Evolutionary conservation across 1,139 yeast species (phyloP), one percentile per base, ranked within the genome.

Genomic region (Cylindricascospora bacillispora): DNA sequence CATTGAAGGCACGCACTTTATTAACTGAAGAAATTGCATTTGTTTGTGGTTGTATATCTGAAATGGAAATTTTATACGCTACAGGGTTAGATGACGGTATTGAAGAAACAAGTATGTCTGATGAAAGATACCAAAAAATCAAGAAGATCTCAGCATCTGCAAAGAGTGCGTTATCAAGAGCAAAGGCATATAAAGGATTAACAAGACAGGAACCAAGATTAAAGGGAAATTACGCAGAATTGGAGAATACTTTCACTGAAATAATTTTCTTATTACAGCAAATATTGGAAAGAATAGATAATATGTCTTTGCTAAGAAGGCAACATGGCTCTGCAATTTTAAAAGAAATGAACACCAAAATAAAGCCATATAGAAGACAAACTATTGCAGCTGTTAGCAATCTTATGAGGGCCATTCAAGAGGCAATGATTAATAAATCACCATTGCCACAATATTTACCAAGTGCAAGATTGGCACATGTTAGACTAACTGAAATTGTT

Each of bases 361-460:
- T 64, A 2, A 50, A 56, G 34, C 56, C 60, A 0, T 65, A 66
- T 35, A 52, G 72, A 39, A 48, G 70, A 31, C 69, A 67, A 29
- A 39, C 60, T 5, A 57, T 58, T 6, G 67, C 65, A 2, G 54
- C 65, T 6, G 37, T 64, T 25, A 50, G 54, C 10, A 34, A 44
- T 15, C 38, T 55, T 3, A 40, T 64, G 40, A 50, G 66, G 24
- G 62, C 66, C 5, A 50, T 64, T 7, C 63, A 63, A 37, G 59
- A 58, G 24, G 67, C 71, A 0, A 38, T 65, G 13, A 32, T 45
- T 4, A 63, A 56, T 24, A 65, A 65, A 38, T 45, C 57, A 1
- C 70, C 70, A 2, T 36, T 67, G 22, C 72, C 73, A 1, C 70
- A 66, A 37, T 65, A 53, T 41, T 34, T 67, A 22, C 71, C 72